phyloP scores from a whole-genome alignment of 257 asterid genomes.

The Solanum acaule region DNA sequence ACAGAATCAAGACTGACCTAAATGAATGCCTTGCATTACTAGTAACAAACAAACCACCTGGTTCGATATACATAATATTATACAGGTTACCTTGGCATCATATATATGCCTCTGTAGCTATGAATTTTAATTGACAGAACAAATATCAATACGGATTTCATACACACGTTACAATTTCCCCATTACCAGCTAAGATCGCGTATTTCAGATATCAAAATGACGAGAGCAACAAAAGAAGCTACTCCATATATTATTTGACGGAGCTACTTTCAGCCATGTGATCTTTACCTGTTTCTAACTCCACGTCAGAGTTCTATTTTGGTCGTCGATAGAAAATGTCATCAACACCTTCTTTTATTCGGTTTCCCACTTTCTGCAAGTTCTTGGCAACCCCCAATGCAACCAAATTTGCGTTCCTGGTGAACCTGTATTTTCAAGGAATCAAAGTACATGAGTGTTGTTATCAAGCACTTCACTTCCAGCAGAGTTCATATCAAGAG shows the following conservation, averaged over 20 bases:
- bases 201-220: not conserved
- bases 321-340: slow-evolving; percentile 58
- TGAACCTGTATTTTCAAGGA: slow-evolving; percentile 31
- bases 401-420: slow-evolving; percentile 65
- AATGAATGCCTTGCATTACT: not conserved
- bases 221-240: not conserved
- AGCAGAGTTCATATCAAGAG: not conserved
- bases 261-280: not conserved
- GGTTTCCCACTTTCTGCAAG: slow-evolving; percentile 56
- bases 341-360: slow-evolving; percentile 47
- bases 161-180: not conserved
- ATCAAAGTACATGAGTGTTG: not conserved
- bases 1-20: not conserved
- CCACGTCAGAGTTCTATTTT: slow-evolving; percentile 24
- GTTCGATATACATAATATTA: not conserved
- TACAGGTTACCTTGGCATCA: not conserved
- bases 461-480: not conserved
- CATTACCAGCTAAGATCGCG: not conserved
- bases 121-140: not conserved
- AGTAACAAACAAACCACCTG: not conserved
- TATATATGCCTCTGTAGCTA: not conserved
- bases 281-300: not conserved
- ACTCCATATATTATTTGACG: not conserved
- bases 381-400: slow-evolving; percentile 78
- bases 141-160: not conserved